A percentile compares a stretch with the other conserved stretches of the same genome.
phyloP scores from a whole-genome alignment of 1,284 basidiomycete genomes.

The Agroathelia rolfsii region DNA sequence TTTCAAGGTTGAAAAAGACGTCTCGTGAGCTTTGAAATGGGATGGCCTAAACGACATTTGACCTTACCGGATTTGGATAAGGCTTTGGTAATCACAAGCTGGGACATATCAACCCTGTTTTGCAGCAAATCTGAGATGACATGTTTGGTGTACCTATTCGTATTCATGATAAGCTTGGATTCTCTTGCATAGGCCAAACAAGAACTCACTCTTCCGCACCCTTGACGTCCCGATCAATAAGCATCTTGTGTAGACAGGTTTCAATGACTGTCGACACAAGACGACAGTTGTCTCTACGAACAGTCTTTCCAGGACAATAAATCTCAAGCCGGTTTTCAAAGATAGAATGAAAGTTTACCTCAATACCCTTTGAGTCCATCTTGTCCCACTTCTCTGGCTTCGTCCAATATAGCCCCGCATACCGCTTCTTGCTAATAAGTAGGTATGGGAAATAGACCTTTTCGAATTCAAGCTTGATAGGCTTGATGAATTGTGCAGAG shows the following conservation, averaged over 20 bases:
- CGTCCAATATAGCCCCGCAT: conserved; percentile 95
- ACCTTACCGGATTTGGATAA: conserved; percentile 72
- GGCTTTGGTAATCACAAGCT: conserved; percentile 95
- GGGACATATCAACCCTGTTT: conserved; percentile 95
- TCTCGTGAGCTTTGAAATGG: background rate
- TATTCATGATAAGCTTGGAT: conserved; percentile 20
- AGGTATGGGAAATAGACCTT: conserved; percentile 97
- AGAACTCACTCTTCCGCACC: conserved; percentile 76
- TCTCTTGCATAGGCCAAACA: background rate
- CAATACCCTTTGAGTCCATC: conserved; percentile 98
- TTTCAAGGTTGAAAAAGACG: conserved; percentile 17
- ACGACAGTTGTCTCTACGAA: conserved; percentile 92
- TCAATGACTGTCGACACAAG: conserved; percentile 93
- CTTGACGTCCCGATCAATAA: conserved; percentile 88
- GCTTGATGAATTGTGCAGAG: conserved; percentile 82
- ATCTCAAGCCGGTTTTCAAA: background rate
- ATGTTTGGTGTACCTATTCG: conserved; percentile 78
- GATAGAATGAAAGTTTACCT: conserved; percentile 41
- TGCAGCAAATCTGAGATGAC: conserved; percentile 88
- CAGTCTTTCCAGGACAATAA: conserved; percentile 52
- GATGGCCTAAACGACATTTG: background rate
- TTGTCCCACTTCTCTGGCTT: conserved; percentile 90
- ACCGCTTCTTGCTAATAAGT: conserved; percentile 94
- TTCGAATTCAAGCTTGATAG: conserved; percentile 97
- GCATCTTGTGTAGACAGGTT: conserved; percentile 92